These are phyloP conservation scores for Penicillium sp. DNA, from an alignment of 2,329 filamentous ascomycete genomes.

Conservation along the genomic window DNA sequence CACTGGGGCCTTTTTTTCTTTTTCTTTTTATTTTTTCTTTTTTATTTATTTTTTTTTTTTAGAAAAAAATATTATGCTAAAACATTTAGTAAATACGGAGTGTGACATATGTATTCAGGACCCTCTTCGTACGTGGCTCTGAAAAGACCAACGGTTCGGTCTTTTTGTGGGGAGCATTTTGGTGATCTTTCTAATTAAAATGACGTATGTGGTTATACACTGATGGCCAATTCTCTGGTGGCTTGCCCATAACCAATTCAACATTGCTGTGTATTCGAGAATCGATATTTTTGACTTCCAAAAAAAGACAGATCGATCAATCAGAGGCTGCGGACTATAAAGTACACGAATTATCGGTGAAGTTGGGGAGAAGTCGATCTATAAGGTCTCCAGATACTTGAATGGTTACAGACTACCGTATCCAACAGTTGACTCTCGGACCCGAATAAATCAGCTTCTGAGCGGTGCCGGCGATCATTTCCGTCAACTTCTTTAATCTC, in stretches of 20 bases:
- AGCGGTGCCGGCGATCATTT: slow-evolving; percentile 8
- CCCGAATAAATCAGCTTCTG: slow-evolving; percentile 4
- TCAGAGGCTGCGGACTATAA: neutral
- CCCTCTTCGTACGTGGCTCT: neutral
- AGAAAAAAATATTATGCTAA: no score
- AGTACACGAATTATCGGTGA: no score
- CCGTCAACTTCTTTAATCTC: neutral
- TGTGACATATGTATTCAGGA: neutral
- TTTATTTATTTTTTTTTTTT: no score
- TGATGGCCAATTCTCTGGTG: neutral
- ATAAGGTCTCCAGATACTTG: neutral
- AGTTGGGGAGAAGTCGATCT: neutral
- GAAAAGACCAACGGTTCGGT: neutral
- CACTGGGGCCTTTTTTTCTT: neutral
- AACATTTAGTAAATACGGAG: neutral
- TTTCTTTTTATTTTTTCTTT: neutral
- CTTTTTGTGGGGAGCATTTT: neutral
- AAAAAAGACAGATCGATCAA: neutral
- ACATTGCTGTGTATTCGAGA: neutral
- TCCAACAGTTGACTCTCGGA: neutral
- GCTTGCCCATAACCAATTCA: neutral
- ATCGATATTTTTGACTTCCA: neutral
- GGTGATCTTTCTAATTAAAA: neutral
- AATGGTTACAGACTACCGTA: neutral
- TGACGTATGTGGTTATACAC: neutral